Conservation (phyloP, 192 early-diverging fungal species). For the Dimargaris xerosporica region DNA sequence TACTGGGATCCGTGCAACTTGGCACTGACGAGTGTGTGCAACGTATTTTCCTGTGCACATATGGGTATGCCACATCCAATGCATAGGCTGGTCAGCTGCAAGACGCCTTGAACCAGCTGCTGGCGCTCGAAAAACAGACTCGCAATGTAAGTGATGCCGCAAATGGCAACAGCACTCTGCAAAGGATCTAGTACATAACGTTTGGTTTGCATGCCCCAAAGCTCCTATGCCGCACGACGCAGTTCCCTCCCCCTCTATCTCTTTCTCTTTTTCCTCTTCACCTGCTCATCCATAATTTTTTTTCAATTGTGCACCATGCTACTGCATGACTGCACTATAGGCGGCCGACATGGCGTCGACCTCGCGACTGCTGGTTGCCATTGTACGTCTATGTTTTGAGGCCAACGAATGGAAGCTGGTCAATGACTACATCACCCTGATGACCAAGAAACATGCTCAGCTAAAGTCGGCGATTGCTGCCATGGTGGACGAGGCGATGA, state of each 20-base stretch:
- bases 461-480: conserved; percentile 86
- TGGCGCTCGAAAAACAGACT: conserved; percentile 87
- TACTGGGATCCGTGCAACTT: neutral
- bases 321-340: no score
- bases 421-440: conserved; percentile 77
- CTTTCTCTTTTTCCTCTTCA: neutral
- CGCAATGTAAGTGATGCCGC: conserved; percentile 46
- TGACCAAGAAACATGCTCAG: conserved; percentile 96
- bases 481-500: conserved; percentile 91
- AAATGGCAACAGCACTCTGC: conserved; percentile 13
- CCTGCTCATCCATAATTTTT: neutral
- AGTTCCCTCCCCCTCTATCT: neutral
- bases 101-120: conserved; percentile 78
- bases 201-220: neutral
- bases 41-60: conserved; percentile 1
- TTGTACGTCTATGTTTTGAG: conserved; percentile 56
- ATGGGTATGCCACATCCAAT: neutral
- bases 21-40: neutral
- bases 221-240: neutral
- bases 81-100: conserved; percentile 48
- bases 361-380: conserved; percentile 63
- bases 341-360: conserved; percentile 80
- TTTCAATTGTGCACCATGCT: neutral
- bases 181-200: neutral
- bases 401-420: conserved; percentile 74